phyloP scores from a whole-genome alignment of 768 basidiomycete species.

The Serendipita sp. region DNA sequence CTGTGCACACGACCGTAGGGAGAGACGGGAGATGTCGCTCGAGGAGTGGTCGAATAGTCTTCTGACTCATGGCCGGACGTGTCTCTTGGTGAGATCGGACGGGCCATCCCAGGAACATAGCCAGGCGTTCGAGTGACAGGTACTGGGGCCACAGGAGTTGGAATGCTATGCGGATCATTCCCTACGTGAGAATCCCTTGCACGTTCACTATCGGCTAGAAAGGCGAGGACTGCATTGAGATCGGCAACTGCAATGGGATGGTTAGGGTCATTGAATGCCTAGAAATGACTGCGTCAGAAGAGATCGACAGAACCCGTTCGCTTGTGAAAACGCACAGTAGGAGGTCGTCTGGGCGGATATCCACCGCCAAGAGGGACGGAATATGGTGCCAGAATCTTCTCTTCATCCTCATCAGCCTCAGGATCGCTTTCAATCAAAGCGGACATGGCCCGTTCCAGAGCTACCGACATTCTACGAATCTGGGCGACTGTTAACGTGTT shows the following conservation, averaged over 20 bases:
- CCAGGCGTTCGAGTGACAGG: conserved; percentile 49
- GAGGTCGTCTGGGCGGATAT: not conserved
- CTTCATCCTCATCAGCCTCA: conserved; percentile 39
- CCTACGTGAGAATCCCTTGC: conserved; percentile 60
- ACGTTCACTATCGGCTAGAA: conserved; percentile 33
- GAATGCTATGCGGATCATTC: conserved; percentile 27
- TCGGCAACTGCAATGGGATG: not conserved
- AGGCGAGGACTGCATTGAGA: conserved; percentile 7
- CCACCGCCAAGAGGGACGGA: conserved; percentile 6
- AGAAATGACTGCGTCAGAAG: not conserved
- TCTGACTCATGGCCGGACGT: conserved; percentile 29
- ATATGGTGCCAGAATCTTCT: conserved; percentile 11
- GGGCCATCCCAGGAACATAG: conserved; percentile 79
- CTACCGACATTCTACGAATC: conserved; percentile 50
- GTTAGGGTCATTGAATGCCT: not conserved
- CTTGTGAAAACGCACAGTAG: conserved; percentile 2
- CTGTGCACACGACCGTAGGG: conserved; percentile 11
- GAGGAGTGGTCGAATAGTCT: conserved; percentile 55
- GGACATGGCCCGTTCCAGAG: conserved; percentile 53
- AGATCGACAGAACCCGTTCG: not conserved
- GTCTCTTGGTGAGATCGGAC: conserved; percentile 81
- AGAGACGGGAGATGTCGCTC: conserved; percentile 50
- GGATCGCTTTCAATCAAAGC: conserved; percentile 31
- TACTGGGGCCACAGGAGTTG: conserved; percentile 38
- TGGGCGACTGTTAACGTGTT: conserved; percentile 30